Base-by-base conservation (phyloP, 2,329 filamentous ascomycete species). In the Cytospora piceicola region DNA sequence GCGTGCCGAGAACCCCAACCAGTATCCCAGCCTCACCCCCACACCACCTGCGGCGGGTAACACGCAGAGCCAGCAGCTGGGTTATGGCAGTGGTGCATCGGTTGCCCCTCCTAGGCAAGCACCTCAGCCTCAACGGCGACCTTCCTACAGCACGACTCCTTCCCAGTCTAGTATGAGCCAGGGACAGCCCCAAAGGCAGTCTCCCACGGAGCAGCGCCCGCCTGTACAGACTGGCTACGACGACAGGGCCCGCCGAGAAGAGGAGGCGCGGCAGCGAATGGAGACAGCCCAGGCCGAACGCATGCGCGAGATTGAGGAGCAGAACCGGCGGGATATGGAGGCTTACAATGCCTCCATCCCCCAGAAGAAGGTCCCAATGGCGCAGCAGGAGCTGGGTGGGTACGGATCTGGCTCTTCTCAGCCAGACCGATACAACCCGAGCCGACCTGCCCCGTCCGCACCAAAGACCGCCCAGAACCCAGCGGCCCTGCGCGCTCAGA, bases 311-410 rank as follows among this genome's bases (percentile, higher is more conserved):
- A 80, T 83, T 1, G 86, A 88, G 69, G 90, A 93, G 71, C 86
- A 89, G 72, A 85, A 85, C 62, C 85, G 91, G 63, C 87, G 90
- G 70, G 93, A 97, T 60, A 83, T 92, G 71, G 93, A 95, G 74
- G 92, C 88, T 22, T 97, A 97, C 78, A 97, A 98, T 76, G 91
- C 92, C 42, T 93, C 92, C 29, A 80, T 97, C 67, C 94, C 93
- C 36, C 91, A 96, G 81, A 89, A 85, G 69, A 92, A 92, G 75
- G 80, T 88, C 14, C 92, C 92, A 2, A 74, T 95, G 70, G 93
- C 94, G 36, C 92, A 98, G 76, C 94, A 97, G 78, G 95, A 98
- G 77, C 80, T 98, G 71, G 92, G 92, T 65, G 89, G 89, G 36
- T 90, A 87, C 68, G 82, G 83, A 32, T 49, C 60, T 68, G 79